A percentile compares a stretch with the other conserved stretches of the same genome.
Evolutionary conservation across 306 rosid genomes (phyloP).

Genomic region (Hippophae tibetana): DNA sequence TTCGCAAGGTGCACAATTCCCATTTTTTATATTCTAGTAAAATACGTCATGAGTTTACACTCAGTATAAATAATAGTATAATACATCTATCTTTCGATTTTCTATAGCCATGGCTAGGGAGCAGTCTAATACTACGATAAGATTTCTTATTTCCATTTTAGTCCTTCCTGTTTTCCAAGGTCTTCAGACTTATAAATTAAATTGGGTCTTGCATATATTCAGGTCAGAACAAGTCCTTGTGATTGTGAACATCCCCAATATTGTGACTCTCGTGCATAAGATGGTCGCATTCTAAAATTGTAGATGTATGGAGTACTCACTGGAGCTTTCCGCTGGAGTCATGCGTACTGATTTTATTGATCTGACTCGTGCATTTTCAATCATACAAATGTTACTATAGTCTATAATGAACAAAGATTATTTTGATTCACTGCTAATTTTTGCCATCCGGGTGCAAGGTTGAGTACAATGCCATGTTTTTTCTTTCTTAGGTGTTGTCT

Average conservation of each 20-base stretch:
- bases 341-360: too few relatives aligned
- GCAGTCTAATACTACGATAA: background rate
- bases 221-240: constrained; percentile 65
- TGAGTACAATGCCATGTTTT: too few relatives aligned
- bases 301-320: too few relatives aligned
- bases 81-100: background rate
- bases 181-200: background rate
- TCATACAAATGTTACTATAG: too few relatives aligned
- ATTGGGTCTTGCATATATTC: constrained; percentile 11
- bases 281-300: background rate
- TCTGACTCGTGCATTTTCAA: too few relatives aligned
- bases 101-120: background rate
- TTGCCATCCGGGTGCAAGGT: too few relatives aligned
- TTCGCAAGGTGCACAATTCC: constrained; percentile 55
- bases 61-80: background rate
- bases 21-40: constrained; percentile 1
- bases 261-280: constrained; percentile 53
- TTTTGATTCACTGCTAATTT: too few relatives aligned
- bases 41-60: too few relatives aligned
- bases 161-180: background rate
- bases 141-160: background rate
- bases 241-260: constrained; percentile 51
- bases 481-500: too few relatives aligned
- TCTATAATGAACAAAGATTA: too few relatives aligned
- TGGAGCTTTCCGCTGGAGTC: too few relatives aligned